Conservation (phyloP, 306 rosid species). For the Chamaecrista fasciculata region DNA sequence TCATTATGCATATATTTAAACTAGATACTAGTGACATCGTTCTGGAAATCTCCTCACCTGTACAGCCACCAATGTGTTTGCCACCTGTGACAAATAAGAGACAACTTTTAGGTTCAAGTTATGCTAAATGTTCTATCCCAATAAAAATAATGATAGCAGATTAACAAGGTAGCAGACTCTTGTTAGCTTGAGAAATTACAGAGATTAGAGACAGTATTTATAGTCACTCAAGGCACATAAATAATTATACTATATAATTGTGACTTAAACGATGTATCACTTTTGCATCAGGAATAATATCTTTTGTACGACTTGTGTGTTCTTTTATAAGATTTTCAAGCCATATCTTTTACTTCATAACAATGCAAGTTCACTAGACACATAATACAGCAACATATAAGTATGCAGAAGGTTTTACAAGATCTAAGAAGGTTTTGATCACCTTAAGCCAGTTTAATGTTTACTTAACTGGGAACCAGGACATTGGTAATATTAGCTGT, state of each 20-base stretch:
- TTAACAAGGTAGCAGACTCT: not conserved
- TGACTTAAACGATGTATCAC: not conserved
- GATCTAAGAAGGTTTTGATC: not conserved
- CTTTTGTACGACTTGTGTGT: not conserved
- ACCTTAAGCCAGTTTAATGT: not conserved
- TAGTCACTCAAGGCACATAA: not conserved
- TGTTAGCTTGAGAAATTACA: not conserved
- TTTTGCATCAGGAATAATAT: not conserved
- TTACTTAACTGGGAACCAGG: not conserved
- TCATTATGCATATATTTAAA: not conserved
- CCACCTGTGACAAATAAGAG: constrained; percentile 67
- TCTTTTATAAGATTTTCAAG: not conserved
- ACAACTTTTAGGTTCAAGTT: constrained; percentile 21
- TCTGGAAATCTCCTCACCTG: constrained; percentile 51
- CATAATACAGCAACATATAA: not conserved
- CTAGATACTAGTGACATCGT: not conserved
- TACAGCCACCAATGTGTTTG: constrained; percentile 89
- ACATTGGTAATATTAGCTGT: not conserved
- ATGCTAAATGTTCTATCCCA: not conserved
- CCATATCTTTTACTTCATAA: not conserved
- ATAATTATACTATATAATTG: not conserved
- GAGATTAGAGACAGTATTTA: not conserved
- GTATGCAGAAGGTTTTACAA: not conserved
- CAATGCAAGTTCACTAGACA: not conserved
- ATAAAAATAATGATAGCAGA: constrained; percentile 9